Percentiles rank a stretch among this genome's conserved stretches.
phyloP scores from a whole-genome alignment of 2,329 filamentous ascomycete species.

The Aspergillus latus region DNA sequence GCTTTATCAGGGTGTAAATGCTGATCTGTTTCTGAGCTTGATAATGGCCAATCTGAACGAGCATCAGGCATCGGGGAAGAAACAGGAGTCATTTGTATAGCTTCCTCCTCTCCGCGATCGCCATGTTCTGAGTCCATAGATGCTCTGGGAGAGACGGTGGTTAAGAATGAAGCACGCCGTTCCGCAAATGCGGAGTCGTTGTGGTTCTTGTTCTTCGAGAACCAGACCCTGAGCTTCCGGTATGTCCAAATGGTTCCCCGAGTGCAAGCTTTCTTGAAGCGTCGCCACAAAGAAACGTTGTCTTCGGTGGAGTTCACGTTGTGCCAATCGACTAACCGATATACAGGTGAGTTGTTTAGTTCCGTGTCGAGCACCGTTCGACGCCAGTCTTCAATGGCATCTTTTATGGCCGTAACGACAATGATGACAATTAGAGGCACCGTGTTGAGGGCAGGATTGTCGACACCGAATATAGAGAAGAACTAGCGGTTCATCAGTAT shows the following conservation, averaged over 20 bases:
- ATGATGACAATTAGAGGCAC: conserved; percentile 94
- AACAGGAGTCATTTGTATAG: conserved; percentile 95
- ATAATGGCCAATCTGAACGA: conserved; percentile 44
- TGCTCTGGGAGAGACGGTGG: conserved; percentile 55
- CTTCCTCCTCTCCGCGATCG: conserved; percentile 52
- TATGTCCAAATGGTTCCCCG: conserved; percentile 59
- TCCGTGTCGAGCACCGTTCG: conserved; percentile 88
- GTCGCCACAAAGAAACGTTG: conserved; percentile 80
- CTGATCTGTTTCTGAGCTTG: conserved; percentile 31
- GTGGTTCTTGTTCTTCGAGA: conserved; percentile 49
- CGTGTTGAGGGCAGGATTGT: conserved; percentile 84
- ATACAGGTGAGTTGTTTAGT: conserved; percentile 93
- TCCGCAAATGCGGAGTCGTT: conserved; percentile 45
- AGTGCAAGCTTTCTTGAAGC: conserved; percentile 83
- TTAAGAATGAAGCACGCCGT: conserved; percentile 66
- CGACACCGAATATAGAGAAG: conserved; percentile 91
- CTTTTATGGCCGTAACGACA: conserved; percentile 83
- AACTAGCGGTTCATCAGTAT: conserved; percentile 57
- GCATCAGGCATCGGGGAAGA: conserved; percentile 70
- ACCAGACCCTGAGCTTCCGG: conserved; percentile 50
- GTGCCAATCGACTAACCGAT: conserved; percentile 81
- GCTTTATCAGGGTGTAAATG: conserved; percentile 35
- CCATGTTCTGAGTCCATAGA: conserved; percentile 56
- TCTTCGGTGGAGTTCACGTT: conserved; percentile 94
- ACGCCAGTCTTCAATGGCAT: conserved; percentile 92